These are phyloP conservation scores for Leucosporidium scottii DNA, from an alignment of 768 basidiomycete genomes.

Conservation along the genomic window DNA sequence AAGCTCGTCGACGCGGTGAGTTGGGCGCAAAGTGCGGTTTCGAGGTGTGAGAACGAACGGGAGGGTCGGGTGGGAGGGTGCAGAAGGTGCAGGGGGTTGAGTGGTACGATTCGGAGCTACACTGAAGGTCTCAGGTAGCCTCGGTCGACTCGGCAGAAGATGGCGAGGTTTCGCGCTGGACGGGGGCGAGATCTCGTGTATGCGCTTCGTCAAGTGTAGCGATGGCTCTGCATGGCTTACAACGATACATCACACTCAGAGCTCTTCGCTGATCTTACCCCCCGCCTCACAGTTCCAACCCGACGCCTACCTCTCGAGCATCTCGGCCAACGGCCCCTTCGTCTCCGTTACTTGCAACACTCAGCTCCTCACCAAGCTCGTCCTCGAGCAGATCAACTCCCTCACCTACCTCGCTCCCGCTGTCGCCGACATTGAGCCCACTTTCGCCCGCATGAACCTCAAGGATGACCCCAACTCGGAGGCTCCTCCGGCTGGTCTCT, in stretches of 20 bases:
- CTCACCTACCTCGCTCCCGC: slow-evolving; percentile 59
- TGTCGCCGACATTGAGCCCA: slow-evolving; percentile 40
- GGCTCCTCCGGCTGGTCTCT: slow-evolving; percentile 6
- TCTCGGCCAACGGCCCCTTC: slow-evolving; percentile 66
- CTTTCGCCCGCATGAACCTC: slow-evolving; percentile 31
- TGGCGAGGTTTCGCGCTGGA: too few species aligned
- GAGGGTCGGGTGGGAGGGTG: too few species aligned
- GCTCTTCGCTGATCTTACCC: neutral
- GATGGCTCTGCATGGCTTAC: neutral
- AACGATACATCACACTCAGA: neutral
- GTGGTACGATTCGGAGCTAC: too few species aligned
- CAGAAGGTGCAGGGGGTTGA: too few species aligned
- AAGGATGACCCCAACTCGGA: slow-evolving; percentile 10
- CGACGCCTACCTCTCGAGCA: slow-evolving; percentile 66
- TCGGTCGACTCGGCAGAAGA: too few species aligned
- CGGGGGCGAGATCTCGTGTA: too few species aligned
- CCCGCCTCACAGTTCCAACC: slow-evolving; percentile 61
- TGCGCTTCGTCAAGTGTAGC: too few species aligned
- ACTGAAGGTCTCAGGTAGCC: too few species aligned
- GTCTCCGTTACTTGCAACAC: slow-evolving; percentile 71
- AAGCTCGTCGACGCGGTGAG: slow-evolving; percentile 67
- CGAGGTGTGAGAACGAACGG: neutral
- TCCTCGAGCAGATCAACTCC: slow-evolving; percentile 67
- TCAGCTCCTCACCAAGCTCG: slow-evolving; percentile 55
- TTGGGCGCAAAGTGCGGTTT: slow-evolving; percentile 19